Evolutionary conservation across 202 grass and related monocot species (phyloP), one percentile per base, ranked within the genome.

Genomic region (Zoysia matrella): DNA sequence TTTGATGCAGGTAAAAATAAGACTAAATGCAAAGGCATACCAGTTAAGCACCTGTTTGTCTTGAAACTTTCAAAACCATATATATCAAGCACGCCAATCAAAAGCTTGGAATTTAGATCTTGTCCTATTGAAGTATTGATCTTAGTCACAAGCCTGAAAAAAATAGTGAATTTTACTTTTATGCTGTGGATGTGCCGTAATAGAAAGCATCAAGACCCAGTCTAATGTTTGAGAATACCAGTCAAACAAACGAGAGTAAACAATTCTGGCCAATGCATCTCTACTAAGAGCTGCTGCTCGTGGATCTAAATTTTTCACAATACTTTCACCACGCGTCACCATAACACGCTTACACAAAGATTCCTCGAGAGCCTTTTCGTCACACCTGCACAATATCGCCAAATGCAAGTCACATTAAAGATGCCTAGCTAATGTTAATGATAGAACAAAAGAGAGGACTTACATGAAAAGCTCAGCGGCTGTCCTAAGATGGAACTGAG

Each of bases 51-150:
- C 30, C 30, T 36, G 30, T 36, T 36, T 36, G 30, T 36, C 30
- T 36, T 36, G 87, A 98, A 98, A 95, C 90, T 95, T 91, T 98
- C 96, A 73, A 98, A 98, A 85, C 96, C 96, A 91, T 98, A 98
- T 85, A 98, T 95, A 86, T 98, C 96, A 73, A 98, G 80, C 77
- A 98, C 96, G 70, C 96, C 96, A 64, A 98, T 98, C 77, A 98
- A 68, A 86, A 85, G 86, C 77, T 95, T 95, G 82, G 96, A 98
- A 74, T 80, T 76, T 65, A 91, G 87, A 92, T 98, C 96, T 89
- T 98, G 96, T 77, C 96, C 96, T 86, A 98, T 95, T 88, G 96
- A 93, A 46, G 81, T 81, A 70, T 98, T 98, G 75, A 98, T 95
- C 85, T 88, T 95, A 80, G 90, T 91, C 73, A 98, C 96, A 86